phyloP scores from a whole-genome alignment of 345 rosid genomes.

The Sonneratia caseolaris region DNA sequence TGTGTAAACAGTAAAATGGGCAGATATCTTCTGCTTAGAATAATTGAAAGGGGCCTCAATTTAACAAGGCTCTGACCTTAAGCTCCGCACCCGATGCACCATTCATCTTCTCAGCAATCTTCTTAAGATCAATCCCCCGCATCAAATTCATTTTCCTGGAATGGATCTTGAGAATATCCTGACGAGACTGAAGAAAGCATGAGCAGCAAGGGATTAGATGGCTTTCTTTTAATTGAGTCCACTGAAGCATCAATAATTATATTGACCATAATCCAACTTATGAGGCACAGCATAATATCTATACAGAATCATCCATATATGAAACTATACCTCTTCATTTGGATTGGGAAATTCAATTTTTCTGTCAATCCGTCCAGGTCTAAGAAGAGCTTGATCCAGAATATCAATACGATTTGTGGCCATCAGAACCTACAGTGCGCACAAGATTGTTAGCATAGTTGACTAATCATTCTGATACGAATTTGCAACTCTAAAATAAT shows the following conservation, averaged over 20 bases:
- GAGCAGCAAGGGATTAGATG: background rate
- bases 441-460: background rate
- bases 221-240: background rate
- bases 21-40: background rate
- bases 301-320: background rate
- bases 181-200: conserved; percentile 60
- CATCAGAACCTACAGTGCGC: conserved; percentile 63
- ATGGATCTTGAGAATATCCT: conserved; percentile 89
- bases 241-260: background rate
- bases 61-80: conserved; percentile 43
- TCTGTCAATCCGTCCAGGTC: conserved; percentile 97
- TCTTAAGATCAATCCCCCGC: conserved; percentile 96
- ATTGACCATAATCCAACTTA: background rate
- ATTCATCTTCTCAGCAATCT: conserved; percentile 97
- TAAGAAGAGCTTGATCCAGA: conserved; percentile 90
- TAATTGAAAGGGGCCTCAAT: background rate
- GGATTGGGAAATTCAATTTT: conserved; percentile 98
- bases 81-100: conserved; percentile 99
- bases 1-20: background rate
- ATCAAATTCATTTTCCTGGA: conserved; percentile 94
- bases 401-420: conserved; percentile 98
- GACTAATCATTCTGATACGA: background rate
- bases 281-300: background rate
- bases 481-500: background rate
- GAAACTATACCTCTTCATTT: conserved; percentile 58